Conservation (phyloP, 2,329 filamentous ascomycete species). For the Fusarium sp. region DNA sequence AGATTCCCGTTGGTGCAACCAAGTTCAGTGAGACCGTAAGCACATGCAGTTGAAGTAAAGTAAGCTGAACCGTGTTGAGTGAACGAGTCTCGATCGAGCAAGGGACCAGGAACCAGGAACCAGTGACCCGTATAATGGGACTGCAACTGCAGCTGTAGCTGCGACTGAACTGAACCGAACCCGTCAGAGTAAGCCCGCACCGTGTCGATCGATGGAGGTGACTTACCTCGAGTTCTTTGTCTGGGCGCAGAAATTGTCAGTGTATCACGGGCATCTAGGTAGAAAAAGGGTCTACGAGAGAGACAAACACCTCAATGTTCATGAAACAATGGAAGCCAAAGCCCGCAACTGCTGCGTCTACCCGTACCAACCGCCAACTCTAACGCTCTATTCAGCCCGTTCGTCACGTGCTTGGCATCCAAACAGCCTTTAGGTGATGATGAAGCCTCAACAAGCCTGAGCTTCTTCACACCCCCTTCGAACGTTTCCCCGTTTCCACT, state of each 20-base stretch:
- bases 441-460: slow-evolving; percentile 11
- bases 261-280: slow-evolving; percentile 1
- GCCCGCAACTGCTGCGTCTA: slow-evolving; percentile 24
- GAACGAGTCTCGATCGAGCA: slow-evolving; percentile 21
- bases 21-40: slow-evolving; percentile 6
- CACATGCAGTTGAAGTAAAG: background rate
- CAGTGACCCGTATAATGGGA: slow-evolving; percentile 6
- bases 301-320: background rate
- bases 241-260: background rate
- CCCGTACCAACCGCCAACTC: slow-evolving; percentile 12
- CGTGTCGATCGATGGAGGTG: slow-evolving; percentile 21
- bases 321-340: slow-evolving; percentile 9
- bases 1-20: slow-evolving; percentile 22
- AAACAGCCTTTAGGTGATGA: background rate
- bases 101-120: slow-evolving; percentile 33
- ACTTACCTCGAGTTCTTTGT: background rate
- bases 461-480: slow-evolving; percentile 21
- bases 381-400: slow-evolving; percentile 22
- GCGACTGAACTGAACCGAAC: slow-evolving; percentile 5
- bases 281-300: background rate
- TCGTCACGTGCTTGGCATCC: slow-evolving; percentile 32
- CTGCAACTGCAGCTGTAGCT: background rate
- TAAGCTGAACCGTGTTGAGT: background rate
- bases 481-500: background rate
- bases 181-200: slow-evolving; percentile 29